A percentile compares a stretch with the other conserved stretches of the same genome.
These are phyloP conservation scores for Dactylonectria estremocensis DNA, from an alignment of 2,329 filamentous ascomycete species.

Conservation along the genomic window DNA sequence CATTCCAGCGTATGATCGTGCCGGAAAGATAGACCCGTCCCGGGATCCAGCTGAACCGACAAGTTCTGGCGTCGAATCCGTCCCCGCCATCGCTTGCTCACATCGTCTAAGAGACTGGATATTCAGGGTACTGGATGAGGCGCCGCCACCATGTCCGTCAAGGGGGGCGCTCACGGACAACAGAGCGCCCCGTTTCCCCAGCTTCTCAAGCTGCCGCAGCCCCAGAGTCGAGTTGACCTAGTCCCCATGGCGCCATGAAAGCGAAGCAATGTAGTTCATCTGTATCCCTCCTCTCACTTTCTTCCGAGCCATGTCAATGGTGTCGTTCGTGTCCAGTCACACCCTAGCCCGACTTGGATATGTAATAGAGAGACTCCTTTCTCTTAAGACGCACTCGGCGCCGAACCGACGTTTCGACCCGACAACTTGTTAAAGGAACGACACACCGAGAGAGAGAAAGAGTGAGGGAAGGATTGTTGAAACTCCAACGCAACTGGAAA, in stretches of 20 bases:
- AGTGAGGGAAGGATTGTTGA: not conserved
- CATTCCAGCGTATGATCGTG: conserved; percentile 16
- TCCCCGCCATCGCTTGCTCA: not conserved
- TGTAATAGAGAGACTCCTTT: conserved; percentile 9
- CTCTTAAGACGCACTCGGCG: conserved; percentile 22
- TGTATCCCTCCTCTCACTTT: conserved; percentile 9
- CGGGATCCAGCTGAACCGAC: conserved; percentile 10
- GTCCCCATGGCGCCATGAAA: conserved; percentile 16
- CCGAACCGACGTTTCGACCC: not conserved
- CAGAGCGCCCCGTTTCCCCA: conserved; percentile 14
- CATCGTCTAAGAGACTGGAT: conserved; percentile 2
- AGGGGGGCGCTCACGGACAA: conserved; percentile 1
- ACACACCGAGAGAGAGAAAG: conserved; percentile 1
- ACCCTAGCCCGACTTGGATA: conserved; percentile 12
- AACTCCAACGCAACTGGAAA: conserved; percentile 3
- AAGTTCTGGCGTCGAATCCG: not conserved
- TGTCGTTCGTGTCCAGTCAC: conserved; percentile 21
- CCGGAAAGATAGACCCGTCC: conserved; percentile 7
- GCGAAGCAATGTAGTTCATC: conserved; percentile 17
- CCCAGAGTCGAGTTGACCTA: conserved; percentile 1
- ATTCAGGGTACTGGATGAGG: not conserved
- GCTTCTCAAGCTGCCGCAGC: conserved; percentile 15
- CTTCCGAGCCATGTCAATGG: conserved; percentile 1
- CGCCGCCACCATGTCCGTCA: not conserved
- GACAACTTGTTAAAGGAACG: conserved; percentile 1